Percentiles rank a stretch among this genome's conserved stretches.
These are phyloP conservation scores for Basipetospora chlamydospora DNA, from an alignment of 2,329 filamentous ascomycete species.

Conservation along the genomic window DNA sequence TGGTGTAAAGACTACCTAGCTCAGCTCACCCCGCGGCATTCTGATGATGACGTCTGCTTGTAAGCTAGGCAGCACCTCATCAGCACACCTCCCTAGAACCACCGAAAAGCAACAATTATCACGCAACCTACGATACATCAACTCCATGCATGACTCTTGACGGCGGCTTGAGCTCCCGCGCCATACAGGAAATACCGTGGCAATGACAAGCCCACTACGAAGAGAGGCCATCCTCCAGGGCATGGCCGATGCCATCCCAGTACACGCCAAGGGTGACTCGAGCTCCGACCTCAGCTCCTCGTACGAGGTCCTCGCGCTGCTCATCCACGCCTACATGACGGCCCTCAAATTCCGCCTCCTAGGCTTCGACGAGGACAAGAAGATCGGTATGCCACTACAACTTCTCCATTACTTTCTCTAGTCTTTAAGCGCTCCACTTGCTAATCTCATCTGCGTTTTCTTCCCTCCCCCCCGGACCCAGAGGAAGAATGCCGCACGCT, in stretches of 20 bases:
- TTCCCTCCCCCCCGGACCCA: constrained; percentile 12
- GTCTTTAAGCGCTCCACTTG: background rate
- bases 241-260: constrained; percentile 47
- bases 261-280: constrained; percentile 34
- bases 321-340: constrained; percentile 70
- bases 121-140: no score
- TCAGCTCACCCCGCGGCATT: no score
- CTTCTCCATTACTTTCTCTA: no score
- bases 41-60: no score
- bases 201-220: constrained; percentile 21
- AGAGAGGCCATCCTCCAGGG: constrained; percentile 32
- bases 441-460: no score
- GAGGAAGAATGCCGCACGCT: constrained; percentile 38
- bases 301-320: constrained; percentile 72
- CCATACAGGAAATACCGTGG: background rate
- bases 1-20: no score
- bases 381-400: constrained; percentile 37
- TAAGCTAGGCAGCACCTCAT: no score
- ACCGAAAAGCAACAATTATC: no score
- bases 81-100: no score
- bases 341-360: constrained; percentile 67
- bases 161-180: no score
- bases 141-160: no score
- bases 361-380: constrained; percentile 73
- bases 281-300: constrained; percentile 52